Percentiles rank a stretch among this genome's conserved stretches.
Evolutionary conservation across 192 early-diverging fungal genomes (phyloP).

Genomic region (Phycomyces nitens): DNA sequence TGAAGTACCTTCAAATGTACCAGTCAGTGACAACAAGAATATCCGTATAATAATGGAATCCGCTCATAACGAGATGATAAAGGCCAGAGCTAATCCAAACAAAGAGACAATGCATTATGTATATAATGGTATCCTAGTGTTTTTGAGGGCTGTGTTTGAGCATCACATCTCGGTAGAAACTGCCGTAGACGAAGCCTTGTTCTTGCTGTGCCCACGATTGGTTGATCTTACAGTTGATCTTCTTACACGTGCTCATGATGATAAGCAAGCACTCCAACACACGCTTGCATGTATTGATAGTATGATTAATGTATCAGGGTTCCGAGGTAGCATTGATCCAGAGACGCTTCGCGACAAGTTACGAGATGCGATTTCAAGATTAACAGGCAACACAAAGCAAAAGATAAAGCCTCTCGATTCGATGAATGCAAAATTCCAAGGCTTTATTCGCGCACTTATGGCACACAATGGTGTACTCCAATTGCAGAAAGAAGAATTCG

Average conservation of each 20-base stretch:
- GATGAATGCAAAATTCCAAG: conserved; percentile 20
- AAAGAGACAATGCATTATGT: neutral
- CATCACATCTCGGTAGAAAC: conserved; percentile 20
- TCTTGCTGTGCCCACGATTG: conserved; percentile 6
- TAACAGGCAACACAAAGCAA: neutral
- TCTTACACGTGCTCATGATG: neutral
- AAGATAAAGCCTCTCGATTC: neutral
- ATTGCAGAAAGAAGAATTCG: conserved; percentile 23
- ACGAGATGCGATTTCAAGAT: neutral
- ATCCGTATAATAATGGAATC: conserved; percentile 3
- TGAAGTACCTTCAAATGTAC: conserved; percentile 10
- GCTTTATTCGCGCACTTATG: conserved; percentile 8
- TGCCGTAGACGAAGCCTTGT: conserved; percentile 1
- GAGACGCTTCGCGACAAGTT: neutral
- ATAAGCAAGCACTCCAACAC: conserved; percentile 1
- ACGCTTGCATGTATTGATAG: conserved; percentile 24
- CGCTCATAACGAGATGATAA: neutral
- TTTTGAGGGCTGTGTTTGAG: conserved; percentile 19
- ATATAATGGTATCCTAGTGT: conserved; percentile 12
- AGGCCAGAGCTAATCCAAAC: neutral
- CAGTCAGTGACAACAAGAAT: conserved; percentile 4
- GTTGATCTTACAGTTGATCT: neutral
- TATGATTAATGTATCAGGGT: conserved; percentile 24
- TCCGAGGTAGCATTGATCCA: conserved; percentile 7
- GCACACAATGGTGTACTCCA: conserved; percentile 10